These are phyloP conservation scores for Ulota crispa DNA, from an alignment of 225 moss, liverwort and hornwort genomes.

Conservation along the genomic window DNA sequence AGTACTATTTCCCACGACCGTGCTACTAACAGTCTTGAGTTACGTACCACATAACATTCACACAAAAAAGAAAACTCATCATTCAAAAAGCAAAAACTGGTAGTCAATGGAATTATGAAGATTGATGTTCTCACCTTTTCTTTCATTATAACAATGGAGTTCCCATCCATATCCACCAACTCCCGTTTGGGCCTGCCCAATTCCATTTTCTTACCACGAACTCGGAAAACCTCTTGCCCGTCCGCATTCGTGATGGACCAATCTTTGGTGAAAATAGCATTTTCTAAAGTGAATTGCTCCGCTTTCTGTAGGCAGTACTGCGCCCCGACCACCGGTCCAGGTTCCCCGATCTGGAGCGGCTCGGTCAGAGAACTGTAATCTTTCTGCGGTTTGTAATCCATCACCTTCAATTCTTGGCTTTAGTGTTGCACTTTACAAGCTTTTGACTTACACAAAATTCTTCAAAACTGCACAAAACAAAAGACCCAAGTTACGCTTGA, in stretches of 20 bases:
- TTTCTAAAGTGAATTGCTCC: slow-evolving; percentile 32
- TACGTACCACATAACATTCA: neutral
- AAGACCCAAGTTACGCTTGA: neutral
- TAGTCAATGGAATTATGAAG: neutral
- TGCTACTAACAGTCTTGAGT: neutral
- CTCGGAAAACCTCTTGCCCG: slow-evolving; percentile 28
- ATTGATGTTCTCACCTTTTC: slow-evolving; percentile 17
- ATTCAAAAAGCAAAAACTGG: neutral
- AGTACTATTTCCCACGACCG: no score
- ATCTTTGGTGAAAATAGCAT: slow-evolving; percentile 29
- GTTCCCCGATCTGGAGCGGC: slow-evolving; percentile 11
- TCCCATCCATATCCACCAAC: slow-evolving; percentile 44
- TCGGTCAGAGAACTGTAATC: neutral
- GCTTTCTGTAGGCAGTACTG: slow-evolving; percentile 32
- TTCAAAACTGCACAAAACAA: neutral
- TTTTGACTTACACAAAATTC: neutral
- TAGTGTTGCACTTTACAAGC: neutral
- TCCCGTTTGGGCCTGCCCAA: slow-evolving; percentile 12
- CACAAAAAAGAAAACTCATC: no score
- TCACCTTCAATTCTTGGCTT: neutral
- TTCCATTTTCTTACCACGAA: slow-evolving; percentile 22
- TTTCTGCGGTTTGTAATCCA: neutral
- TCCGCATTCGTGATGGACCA: slow-evolving; percentile 41
- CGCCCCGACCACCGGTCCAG: slow-evolving; percentile 33
- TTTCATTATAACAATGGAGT: slow-evolving; percentile 33